Base-by-base conservation (phyloP, 441 rosid species). In the Bruguiera hainesii region DNA sequence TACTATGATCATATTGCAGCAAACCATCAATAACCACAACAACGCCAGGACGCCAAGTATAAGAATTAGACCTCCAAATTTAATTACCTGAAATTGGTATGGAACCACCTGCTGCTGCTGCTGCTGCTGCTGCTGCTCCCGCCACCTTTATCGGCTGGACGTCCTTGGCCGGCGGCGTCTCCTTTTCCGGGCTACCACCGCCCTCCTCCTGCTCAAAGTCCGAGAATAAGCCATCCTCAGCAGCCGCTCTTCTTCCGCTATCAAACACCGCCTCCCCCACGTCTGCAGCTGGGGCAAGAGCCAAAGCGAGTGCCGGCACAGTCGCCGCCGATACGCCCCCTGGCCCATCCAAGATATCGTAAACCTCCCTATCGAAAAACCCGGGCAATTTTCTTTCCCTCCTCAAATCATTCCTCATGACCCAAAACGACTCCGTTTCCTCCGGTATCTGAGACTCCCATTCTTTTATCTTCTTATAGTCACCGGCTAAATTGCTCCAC, bases 401-500 rank as follows among this genome's bases (percentile, higher is more conserved):
- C 51, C 97, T 83, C 60, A 89, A 65, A 65, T 95, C 98, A 60
- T 90, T 95, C 80, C 99, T 81, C 98, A 95, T 92, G 3, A 82
- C 81, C 99, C 98, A 95, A 79, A 86, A 95, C 60, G 99, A 92
- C 57, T 90, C 98, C 70, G 88, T 70, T 39, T 82, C 96, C 4
- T 89, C 97, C 68, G 69, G 74, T 25, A 74, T 76, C 73, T 74
- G 83, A 62, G 81, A 68, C 67, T 95, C 99, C 99, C 99, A 95
- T 75, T 92, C 96, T 65, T 87, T 92, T 7, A 95, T 92, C 83
- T 92, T 95, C 88, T 89, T 91, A 56, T 71, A 92, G 66, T 95
- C 99, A 18, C 99, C 96, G 21, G 97, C 85, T 50, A 95, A 82
- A 78, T 95, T 95, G 72, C 98, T 92, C 98, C 97, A 95, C 65